Percentiles rank a stretch among this genome's conserved stretches.
These are phyloP conservation scores for Cucurbita moschata DNA, from an alignment of 306 rosid genomes.

Conservation along the genomic window DNA sequence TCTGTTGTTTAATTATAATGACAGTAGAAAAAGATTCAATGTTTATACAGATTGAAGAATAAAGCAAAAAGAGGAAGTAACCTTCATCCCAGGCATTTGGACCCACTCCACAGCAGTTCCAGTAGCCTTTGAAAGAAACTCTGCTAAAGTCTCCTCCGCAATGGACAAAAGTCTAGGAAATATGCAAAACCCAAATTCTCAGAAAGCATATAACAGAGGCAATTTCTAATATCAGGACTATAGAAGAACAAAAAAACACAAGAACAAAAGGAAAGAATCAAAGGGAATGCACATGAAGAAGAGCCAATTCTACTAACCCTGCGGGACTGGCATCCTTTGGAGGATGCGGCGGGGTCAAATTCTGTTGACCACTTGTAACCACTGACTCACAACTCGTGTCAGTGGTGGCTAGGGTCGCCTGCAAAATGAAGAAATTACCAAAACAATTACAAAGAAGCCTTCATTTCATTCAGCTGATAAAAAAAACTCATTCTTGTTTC, in stretches of 20 bases:
- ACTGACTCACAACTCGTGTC: slow-evolving; percentile 97
- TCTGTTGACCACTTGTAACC: slow-evolving; percentile 83
- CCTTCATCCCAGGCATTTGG: slow-evolving; percentile 99
- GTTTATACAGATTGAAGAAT: slow-evolving; percentile 6
- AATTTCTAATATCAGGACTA: not conserved
- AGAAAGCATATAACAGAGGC: slow-evolving; percentile 10
- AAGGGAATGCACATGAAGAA: not conserved
- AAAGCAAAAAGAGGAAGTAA: slow-evolving; percentile 13
- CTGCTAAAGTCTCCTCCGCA: slow-evolving; percentile 99
- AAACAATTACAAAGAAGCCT: not conserved
- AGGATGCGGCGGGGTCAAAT: slow-evolving; percentile 92
- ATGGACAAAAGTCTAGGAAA: slow-evolving; percentile 87
- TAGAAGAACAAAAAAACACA: not conserved
- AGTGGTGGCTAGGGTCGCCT: slow-evolving; percentile 63
- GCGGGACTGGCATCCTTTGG: slow-evolving; percentile 99
- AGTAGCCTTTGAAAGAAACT: slow-evolving; percentile 99
- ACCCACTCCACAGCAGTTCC: slow-evolving; percentile 99
- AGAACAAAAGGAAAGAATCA: not conserved
- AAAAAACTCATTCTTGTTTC: not conserved
- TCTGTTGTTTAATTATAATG: slow-evolving; percentile 5
- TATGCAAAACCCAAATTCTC: slow-evolving; percentile 13
- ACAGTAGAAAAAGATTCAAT: not conserved
- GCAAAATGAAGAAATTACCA: slow-evolving; percentile 11
- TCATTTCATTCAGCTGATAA: not conserved
- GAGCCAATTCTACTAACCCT: slow-evolving; percentile 43